Evolutionary conservation across 2,329 filamentous ascomycete genomes (phyloP), one percentile per base, ranked within the genome.

Genomic region (Elsinoe perseae): DNA sequence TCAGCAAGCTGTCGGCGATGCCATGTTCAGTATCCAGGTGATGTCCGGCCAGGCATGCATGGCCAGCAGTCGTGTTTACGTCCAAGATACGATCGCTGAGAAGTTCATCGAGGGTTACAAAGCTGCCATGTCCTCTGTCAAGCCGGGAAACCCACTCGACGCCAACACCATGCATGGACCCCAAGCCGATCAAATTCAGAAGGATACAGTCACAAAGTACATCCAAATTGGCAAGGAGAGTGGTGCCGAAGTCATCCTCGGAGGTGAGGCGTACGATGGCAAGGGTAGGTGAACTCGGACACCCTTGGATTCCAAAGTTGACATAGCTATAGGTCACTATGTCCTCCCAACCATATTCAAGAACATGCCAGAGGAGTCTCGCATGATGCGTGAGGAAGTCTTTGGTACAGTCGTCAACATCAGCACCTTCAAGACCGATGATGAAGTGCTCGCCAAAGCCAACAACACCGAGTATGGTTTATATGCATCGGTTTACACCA

Each of bases 31-130:
- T 59, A 75, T 83, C 52, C 74, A 78, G 59, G 72, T 70, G 59
- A 77, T 81, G 64, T 77, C 75, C 43, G 80, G 81, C 0, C 81
- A 85, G 62, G 73, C 77, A 2, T 84, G 82, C 68, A 77, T 80
- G 67, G 79, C 80, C 0, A 80, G 77, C 57, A 78, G 77, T 3
- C 73, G 79, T 3, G 70, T 82, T 23, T 82, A 80, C 58, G 78
- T 82, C 4, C 77, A 82, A 20, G 72, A 75, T 25, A 69, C 65
- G 14, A 70, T 79, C n/a, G 75, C 77, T 60, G 73, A 73, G 46
- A 66, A 69, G 36, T 74, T 72, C 38, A 73, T 75, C 36, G 69
- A 71, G 1, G 68, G 70, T 1, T 71, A 73, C 60, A 70, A 67
- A 48, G 66, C 72, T 16, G 61, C 65, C 14, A 68, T 71, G 14